phyloP scores from a whole-genome alignment of 805 yeast species.

The Candida krabiensis region DNA sequence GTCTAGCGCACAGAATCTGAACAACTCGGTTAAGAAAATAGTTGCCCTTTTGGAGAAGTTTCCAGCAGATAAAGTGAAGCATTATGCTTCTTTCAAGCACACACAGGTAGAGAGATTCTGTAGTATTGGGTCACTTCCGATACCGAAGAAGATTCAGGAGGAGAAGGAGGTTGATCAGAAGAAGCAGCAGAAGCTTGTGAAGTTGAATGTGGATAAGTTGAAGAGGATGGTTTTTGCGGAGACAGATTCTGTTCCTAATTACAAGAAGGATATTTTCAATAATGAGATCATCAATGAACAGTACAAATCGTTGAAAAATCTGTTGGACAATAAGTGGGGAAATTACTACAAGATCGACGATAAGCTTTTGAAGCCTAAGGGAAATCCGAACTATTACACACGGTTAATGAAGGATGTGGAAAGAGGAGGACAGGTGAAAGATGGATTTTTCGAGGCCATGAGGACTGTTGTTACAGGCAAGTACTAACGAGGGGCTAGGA shows the following conservation, averaged over 20 bases:
- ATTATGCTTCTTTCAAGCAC: conserved; percentile 68
- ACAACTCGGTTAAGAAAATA: conserved; percentile 47
- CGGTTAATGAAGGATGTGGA: conserved; percentile 68
- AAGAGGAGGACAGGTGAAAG: conserved; percentile 62
- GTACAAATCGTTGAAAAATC: conserved; percentile 53
- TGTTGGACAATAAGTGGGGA: conserved; percentile 60
- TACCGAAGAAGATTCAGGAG: conserved; percentile 37
- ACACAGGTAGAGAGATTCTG: conserved; percentile 59
- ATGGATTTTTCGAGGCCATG: conserved; percentile 61
- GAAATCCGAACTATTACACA: conserved; percentile 77
- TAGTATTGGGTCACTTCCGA: conserved; percentile 48
- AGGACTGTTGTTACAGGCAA: conserved; percentile 78
- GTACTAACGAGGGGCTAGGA: conserved; percentile 30
- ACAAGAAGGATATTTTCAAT: conserved; percentile 50
- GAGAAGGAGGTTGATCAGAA: conserved; percentile 32
- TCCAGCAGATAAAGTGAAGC: conserved; percentile 69
- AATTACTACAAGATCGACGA: conserved; percentile 64
- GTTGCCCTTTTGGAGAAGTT: conserved; percentile 57
- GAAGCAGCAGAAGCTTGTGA: conserved; percentile 36
- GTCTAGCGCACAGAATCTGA: conserved; percentile 6
- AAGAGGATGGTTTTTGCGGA: conserved; percentile 38
- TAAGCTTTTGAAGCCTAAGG: conserved; percentile 74
- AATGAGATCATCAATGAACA: conserved; percentile 52
- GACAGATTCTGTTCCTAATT: conserved; percentile 37
- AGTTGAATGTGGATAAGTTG: conserved; percentile 35